These are phyloP conservation scores for Candida namnaoensis DNA, from an alignment of 805 yeast genomes.

Conservation along the genomic window DNA sequence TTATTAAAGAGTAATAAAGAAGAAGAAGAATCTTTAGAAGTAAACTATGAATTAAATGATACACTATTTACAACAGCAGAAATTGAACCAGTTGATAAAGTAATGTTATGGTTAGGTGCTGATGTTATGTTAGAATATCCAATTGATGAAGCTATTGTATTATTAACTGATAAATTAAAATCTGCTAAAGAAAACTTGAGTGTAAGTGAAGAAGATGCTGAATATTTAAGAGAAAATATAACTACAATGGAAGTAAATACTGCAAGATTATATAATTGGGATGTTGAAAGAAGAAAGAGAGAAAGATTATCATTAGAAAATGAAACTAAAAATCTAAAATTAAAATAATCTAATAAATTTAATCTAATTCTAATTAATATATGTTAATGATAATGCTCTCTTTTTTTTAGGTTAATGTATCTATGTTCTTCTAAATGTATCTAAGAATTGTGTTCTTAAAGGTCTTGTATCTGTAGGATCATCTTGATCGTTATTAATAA, in stretches of 20 bases:
- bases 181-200: constrained; percentile 52
- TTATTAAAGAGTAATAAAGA: constrained; percentile 44
- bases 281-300: constrained; percentile 60
- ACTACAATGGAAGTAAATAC: constrained; percentile 98
- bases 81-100: constrained; percentile 55
- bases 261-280: constrained; percentile 87
- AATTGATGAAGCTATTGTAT: constrained; percentile 72
- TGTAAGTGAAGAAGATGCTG: constrained; percentile 74
- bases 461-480: constrained; percentile 27
- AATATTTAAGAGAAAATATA: constrained; percentile 76
- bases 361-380: no score
- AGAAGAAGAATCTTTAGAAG: constrained; percentile 37
- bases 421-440: constrained; percentile 30
- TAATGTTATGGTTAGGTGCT: constrained; percentile 95
- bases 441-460: constrained; percentile 36
- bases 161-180: constrained; percentile 52
- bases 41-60: constrained; percentile 90
- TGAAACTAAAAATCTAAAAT: constrained; percentile 26
- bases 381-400: no score
- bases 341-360: not conserved
- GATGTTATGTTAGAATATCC: constrained; percentile 96
- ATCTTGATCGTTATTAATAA: constrained; percentile 15
- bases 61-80: constrained; percentile 83
- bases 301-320: constrained; percentile 31
- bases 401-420: no score